Base-by-base conservation (phyloP, 768 basidiomycete species). In the Auricularia auricula-judae region DNA sequence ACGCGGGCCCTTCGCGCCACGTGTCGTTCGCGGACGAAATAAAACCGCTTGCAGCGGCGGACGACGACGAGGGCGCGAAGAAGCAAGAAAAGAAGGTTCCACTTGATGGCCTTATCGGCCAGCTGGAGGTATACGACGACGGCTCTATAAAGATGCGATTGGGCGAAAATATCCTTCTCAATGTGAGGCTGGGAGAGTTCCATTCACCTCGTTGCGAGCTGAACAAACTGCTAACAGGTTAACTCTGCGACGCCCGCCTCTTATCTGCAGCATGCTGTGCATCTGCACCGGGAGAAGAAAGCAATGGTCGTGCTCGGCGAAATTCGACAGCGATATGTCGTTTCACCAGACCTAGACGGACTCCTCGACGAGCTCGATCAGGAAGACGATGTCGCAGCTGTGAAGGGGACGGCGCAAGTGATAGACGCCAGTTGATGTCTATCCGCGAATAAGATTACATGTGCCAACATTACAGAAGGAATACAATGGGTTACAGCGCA, bases 91-190 rank as follows among this genome's bases (percentile, higher is more conserved):
- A 66, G 53, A 67, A 66, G 62, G 74, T 76, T 8, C 77, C 74
- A 60, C 71, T 89, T 4, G 89, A 94, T 65, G 94, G 94, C 0
- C 72, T 87, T 63, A 87, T 95, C 56, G 94, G 94, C 16, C 86
- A 85, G 66, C 78, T 97, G 51, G 91, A 94, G 70, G 80, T 96
- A 1, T 92, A 93, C 73, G 83, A 82, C 63, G 93, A 88, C 69
- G 94, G 94, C 4, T 80, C 83, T 10, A 88, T 93, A 64, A 95
- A 92, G 75, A 90, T 97, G 79, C 86, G 90, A 23, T 75, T 97
- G 33, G 81, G 80, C 3, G 87, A 93, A 67, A 89, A 84, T 39
- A 91, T 93, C 43, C 76, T 96, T 12, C 78, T 96, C 71, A 88
- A 95, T 72, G 94, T 94, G 73, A 67, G 86, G 18, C 44, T 61